Evolutionary conservation across 2,329 filamentous ascomycete species (phyloP), one percentile per base, ranked within the genome.

Genomic region (Aspergillus versicolor): DNA sequence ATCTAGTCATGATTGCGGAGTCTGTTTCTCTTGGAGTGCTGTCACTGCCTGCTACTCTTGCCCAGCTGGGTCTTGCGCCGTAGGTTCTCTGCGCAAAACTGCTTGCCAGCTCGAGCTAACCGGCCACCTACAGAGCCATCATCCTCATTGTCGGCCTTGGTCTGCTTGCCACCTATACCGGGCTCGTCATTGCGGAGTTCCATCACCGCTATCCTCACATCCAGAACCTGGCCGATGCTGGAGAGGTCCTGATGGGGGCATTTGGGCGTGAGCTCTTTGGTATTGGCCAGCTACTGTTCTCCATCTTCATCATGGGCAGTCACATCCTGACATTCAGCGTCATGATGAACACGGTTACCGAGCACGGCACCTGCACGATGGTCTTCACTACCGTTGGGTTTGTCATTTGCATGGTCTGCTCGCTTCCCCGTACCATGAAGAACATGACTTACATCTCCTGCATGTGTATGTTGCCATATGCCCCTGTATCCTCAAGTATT

Each of bases 251-350:
- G 52, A 75, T 81, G 60, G 88, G 88, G n/a, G 73, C 72, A 11
- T 74, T 83, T 30, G 85, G 84, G 1, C 81, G 84, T 59, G 84
- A 87, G 68, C 59, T 90, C 27, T 76, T 88, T 37, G 85, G 84
- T n/a, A 72, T 76, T 56, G 84, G 82, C 61, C 85, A 87, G 62
- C 72, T 81, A 5, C 71, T 89, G 13, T 83, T 88, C 68, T 75
- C 89, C 38, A 73, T 86, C 59, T 88, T 90, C 73, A 82, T 88
- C 61, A 84, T 87, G 70, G 86, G 81, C 38, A 87, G 85, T 11
- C 88, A 90, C 72, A 79, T 87, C 56, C 73, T 89, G 57, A 88
- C 85, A 0, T 88, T 88, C 60, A 81, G 80, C 19, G 86, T 89
- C 63, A 86, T 86, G 66, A 81, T 89, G 70, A 84, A 84, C 62